These are phyloP conservation scores for Hanseniaspora thailandica DNA, from an alignment of 805 yeast species.

Conservation along the genomic window DNA sequence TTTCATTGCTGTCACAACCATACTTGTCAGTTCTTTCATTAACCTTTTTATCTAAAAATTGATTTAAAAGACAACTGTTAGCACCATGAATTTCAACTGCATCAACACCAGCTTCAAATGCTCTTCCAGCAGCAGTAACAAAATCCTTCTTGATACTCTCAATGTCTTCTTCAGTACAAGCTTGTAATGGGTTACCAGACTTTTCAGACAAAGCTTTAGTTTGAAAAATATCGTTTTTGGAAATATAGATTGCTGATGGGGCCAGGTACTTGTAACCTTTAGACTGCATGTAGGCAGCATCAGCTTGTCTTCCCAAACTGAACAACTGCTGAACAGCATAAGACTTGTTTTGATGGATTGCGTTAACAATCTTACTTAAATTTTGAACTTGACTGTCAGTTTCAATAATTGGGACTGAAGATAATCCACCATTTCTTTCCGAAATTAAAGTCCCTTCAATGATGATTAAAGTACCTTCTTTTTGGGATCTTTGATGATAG, in stretches of 20 bases:
- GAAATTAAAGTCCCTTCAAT: slow-evolving; percentile 48
- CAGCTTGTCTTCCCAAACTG: slow-evolving; percentile 36
- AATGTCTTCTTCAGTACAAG: slow-evolving; percentile 28
- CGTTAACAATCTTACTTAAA: slow-evolving; percentile 41
- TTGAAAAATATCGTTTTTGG: slow-evolving; percentile 25
- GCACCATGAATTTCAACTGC: slow-evolving; percentile 59
- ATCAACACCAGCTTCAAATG: slow-evolving; percentile 35
- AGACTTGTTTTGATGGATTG: slow-evolving; percentile 41
- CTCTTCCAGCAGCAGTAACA: slow-evolving; percentile 35
- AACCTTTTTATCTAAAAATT: slow-evolving; percentile 40
- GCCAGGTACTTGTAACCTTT: slow-evolving; percentile 33
- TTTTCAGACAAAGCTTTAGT: slow-evolving; percentile 25
- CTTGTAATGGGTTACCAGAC: slow-evolving; percentile 26
- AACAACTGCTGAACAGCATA: slow-evolving; percentile 40
- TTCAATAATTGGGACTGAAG: slow-evolving; percentile 39
- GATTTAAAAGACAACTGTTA: slow-evolving; percentile 51
- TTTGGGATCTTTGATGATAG: slow-evolving; percentile 43
- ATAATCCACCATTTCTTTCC: slow-evolving; percentile 32
- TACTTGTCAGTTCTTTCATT: slow-evolving; percentile 41
- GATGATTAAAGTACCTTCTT: slow-evolving; percentile 45
- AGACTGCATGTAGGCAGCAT: slow-evolving; percentile 29
- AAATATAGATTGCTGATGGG: slow-evolving; percentile 29
- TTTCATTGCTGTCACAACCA: slow-evolving; percentile 40
- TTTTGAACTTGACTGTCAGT: slow-evolving; percentile 36
- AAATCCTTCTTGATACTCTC: slow-evolving; percentile 32